Base-by-base conservation (phyloP, 148 eudicot genomes). In the Agrostemma githago region DNA sequence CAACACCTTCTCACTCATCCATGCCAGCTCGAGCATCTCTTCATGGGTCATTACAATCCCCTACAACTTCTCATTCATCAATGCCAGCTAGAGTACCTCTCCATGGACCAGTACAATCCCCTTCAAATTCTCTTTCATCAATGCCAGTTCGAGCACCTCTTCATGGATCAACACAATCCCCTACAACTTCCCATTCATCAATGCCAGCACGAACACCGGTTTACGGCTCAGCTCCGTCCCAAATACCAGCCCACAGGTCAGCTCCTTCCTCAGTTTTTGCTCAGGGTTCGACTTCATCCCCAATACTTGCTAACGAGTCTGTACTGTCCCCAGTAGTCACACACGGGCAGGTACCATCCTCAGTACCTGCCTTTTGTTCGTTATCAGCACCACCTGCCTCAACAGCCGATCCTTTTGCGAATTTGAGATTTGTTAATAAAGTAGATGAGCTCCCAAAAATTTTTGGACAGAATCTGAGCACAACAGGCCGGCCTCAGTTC, bases 401-500 rank as follows among this genome's bases (percentile, higher is more conserved):
- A 37, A 41, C 58, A 62, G 12, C 80, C 39, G 80, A 37, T 4
- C 74, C 83, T 41, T 70, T 74, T 39, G 15, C 79, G 68, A 26
- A 75, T 68, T 68, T 40, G 70, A 76, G 77, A 64, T 6, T 70
- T 61, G 72, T 64, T 57, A 82, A 78, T 72, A 77, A 65, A 37
- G 74, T 79, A 0, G 77, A 84, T 44, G 80, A 79, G 16, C 77
- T 64, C 63, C 82, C 91, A 3, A 89, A 84, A 87, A 77, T 91
- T 58, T 91, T 94, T 46, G 97, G 97, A 74, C 92, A 88, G 71
- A 86, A 89, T 65, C 72, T 89, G 60, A 84, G 70, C 61, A 19
- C 81, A 60, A 34, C 72, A 8, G 60, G n/a, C 9, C 80, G 77
- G 40, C 40, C 85, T 15, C 88, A 80, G 6, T 84, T 80, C 53